phyloP scores from a whole-genome alignment of 1,139 yeast species.

The Lodderomyces theae region DNA sequence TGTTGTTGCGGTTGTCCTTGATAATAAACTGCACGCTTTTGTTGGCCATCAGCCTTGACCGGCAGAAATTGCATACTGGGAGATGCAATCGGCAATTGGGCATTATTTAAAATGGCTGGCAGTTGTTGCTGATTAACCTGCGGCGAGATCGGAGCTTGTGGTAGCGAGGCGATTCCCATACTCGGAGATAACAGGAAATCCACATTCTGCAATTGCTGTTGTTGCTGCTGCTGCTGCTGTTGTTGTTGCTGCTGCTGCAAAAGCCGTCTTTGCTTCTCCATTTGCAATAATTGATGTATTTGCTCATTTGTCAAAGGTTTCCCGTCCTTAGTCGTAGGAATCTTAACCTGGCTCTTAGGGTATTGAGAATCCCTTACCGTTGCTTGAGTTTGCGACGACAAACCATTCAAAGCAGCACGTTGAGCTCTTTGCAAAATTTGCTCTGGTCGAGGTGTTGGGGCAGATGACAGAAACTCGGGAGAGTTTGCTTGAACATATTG shows the following conservation, averaged over 20 bases:
- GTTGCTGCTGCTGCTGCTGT: conserved; percentile 15
- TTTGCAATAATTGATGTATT: conserved; percentile 50
- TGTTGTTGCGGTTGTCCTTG: conserved; percentile 4
- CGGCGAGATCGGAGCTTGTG: neutral
- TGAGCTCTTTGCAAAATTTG: conserved; percentile 4
- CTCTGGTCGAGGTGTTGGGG: conserved; percentile 2
- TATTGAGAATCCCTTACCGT: conserved; percentile 1
- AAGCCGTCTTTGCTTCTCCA: conserved; percentile 51
- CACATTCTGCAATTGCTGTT: conserved; percentile 6
- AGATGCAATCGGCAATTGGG: neutral
- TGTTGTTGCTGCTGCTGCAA: conserved; percentile 40
- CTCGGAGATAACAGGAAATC: neutral
- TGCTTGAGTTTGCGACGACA: conserved; percentile 4
- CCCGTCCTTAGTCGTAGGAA: conserved; percentile 51
- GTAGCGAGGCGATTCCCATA: neutral
- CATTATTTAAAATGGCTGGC: neutral
- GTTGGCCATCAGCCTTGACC: neutral
- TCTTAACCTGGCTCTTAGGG: conserved; percentile 16
- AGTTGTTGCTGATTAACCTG: neutral
- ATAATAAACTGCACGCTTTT: neutral
- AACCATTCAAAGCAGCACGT: conserved; percentile 3
- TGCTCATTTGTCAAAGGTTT: conserved; percentile 56
- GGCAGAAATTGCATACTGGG: conserved; percentile 6
- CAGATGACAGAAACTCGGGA: neutral
- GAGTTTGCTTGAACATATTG: neutral